Base-by-base conservation (phyloP, 495 filamentous ascomycete species). In the Aspergillus saccharolyticus region DNA sequence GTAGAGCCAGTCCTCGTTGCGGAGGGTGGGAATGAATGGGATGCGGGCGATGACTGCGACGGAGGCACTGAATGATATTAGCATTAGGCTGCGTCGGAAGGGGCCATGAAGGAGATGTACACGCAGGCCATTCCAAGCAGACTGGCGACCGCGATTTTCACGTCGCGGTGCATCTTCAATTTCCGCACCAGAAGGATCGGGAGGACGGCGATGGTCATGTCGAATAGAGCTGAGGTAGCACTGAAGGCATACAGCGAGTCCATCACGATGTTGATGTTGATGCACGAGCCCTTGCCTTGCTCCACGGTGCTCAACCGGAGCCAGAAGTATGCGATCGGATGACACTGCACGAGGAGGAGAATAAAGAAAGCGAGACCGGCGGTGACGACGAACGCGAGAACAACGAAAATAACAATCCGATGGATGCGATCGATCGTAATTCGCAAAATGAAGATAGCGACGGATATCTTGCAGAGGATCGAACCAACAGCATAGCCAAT, bases 191-290 rank as follows among this genome's bases (percentile, higher is more conserved):
- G 48, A 19, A 65, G 21, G 20, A 57, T 56, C 28, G 62, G 53
- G 22, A 68, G 43, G 6, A 57, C 21, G 2, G 56, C 69, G 7
- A 70, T 60, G 2, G 62, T 58, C 33, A 69, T 50, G 44, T 72
- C 69, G 24, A 60, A 66, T 0, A 60, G 10, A 17, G 58, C 60
- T 1, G 67, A 64, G 6, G 59, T 53, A 0, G 58, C 65, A 25
- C 67, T 68, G 48, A 70, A 65, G 12, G 60, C 50, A 14, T 66
- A 61, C 6, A 69, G 56, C 20, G 58, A n/a, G 9, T n/a, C 54
- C 33, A 62, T 53, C 1, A 42, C 20, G 4, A 60, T 57, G 7
- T 46, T 14, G 0, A 56, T 25, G 17, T 24, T 18, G 44, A 63
- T 58, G 45, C 66, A 69, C 9, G 44, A 28, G 0, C 66, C 66